Evolutionary conservation across 768 basidiomycete species (phyloP).

Genomic region (Collybia nuda): DNA sequence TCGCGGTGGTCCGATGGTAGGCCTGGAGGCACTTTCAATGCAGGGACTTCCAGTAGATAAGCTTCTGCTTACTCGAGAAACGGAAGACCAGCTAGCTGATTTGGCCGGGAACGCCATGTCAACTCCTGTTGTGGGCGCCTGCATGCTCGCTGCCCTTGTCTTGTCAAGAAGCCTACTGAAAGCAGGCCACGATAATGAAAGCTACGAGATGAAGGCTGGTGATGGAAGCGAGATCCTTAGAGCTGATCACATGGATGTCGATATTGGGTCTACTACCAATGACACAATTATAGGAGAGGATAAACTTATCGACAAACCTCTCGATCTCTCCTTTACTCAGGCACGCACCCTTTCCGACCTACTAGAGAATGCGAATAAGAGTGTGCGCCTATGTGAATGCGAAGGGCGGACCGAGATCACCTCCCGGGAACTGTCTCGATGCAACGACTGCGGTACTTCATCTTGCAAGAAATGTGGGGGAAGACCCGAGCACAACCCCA

Average conservation of each 20-base stretch:
- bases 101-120: slow-evolving; percentile 98
- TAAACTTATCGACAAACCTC: slow-evolving; percentile 54
- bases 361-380: slow-evolving; percentile 63
- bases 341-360: slow-evolving; percentile 50
- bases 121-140: slow-evolving; percentile 91
- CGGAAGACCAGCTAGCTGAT: slow-evolving; percentile 90
- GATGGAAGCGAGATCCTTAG: slow-evolving; percentile 26
- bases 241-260: slow-evolving; percentile 50
- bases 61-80: slow-evolving; percentile 88
- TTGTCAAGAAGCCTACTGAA: slow-evolving; percentile 67
- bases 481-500: slow-evolving; percentile 83
- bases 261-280: slow-evolving; percentile 28
- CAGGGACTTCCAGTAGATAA: slow-evolving; percentile 94
- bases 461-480: slow-evolving; percentile 88
- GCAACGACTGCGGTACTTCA: slow-evolving; percentile 73
- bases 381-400: slow-evolving; percentile 83
- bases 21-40: slow-evolving; percentile 88
- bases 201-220: slow-evolving; percentile 66
- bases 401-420: slow-evolving; percentile 86
- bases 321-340: slow-evolving; percentile 66
- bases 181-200: slow-evolving; percentile 59
- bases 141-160: slow-evolving; percentile 81
- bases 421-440: slow-evolving; percentile 60
- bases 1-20: slow-evolving; percentile 94
- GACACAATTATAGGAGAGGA: slow-evolving; percentile 75